Evolutionary conservation across 495 filamentous ascomycete species (phyloP), one percentile per base, ranked within the genome.

Genomic region (Sordaria brevicollis): DNA sequence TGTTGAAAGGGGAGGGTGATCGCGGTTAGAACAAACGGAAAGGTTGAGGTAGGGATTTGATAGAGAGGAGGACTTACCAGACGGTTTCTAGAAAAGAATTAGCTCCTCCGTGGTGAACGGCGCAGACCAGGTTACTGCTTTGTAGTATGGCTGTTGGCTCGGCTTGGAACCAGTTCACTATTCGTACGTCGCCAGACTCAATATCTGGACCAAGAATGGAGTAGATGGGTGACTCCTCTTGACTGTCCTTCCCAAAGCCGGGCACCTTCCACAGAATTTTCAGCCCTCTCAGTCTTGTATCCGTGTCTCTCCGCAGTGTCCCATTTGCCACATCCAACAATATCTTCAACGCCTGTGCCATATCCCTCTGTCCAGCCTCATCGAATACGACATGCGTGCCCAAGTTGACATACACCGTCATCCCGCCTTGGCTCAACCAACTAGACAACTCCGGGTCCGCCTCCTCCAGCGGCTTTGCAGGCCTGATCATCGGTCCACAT

Each of bases 401-500:
- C 13, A 84, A 67, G 66, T 81, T 83, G 35, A 85, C 69, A 19
- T 82, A 75, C 7, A 84, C 75, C 4, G 81, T 83, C 37, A 77
- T 78, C 0, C 72, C 74, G 35, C 41, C 41, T 49, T 68, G 62
- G 0, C 49, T 39, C 11, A 85, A 74, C 82, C 81, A 85, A 7
- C 13, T 36, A 0, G 72, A 76, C 39, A 85, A 72, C 5, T 75
- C 76, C 1, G 80, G 75, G 21, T 80, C 74, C 3, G 65, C 71
- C 11, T 78, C 72, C 31, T 72, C 43, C 0, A 87, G 71, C 0
- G 80, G 71, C 5, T 73, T 68, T 10, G 76, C 73, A 1, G 79
- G 76, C 0, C 84, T 79, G 4, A 86, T 71, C 41, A 88, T 87
- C 0, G 85, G 85, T 0, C 86, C 86, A 66, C 84, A 86, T 29